phyloP scores from a whole-genome alignment of 2,329 filamentous ascomycete species.

The Fusarium xyrophilum region DNA sequence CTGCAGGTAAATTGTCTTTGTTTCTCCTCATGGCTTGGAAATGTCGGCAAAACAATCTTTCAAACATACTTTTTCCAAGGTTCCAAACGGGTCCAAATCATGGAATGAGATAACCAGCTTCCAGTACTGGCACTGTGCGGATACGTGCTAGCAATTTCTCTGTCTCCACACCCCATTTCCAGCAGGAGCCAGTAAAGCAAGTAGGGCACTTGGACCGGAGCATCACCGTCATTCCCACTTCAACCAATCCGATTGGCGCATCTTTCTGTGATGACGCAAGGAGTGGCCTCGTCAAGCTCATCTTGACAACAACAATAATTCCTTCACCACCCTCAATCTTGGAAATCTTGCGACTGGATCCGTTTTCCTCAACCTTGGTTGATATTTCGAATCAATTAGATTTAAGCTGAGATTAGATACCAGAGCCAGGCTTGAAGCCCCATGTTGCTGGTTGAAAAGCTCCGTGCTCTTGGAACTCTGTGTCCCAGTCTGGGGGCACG shows the following conservation, averaged over 20 bases:
- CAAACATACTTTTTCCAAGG: neutral
- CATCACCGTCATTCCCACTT: slow-evolving; percentile 38
- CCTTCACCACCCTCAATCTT: slow-evolving; percentile 22
- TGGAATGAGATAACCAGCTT: slow-evolving; percentile 1
- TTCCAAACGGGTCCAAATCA: slow-evolving; percentile 1
- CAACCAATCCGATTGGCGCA: slow-evolving; percentile 28
- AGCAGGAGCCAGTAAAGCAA: slow-evolving; percentile 22
- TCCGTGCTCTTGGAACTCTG: slow-evolving; percentile 15
- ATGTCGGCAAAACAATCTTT: slow-evolving; percentile 1
- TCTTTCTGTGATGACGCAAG: slow-evolving; percentile 40
- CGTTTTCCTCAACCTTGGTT: slow-evolving; percentile 15
- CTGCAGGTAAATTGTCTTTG: neutral
- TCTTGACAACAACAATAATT: slow-evolving; percentile 19
- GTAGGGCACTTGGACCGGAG: slow-evolving; percentile 15
- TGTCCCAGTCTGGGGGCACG: slow-evolving; percentile 2
- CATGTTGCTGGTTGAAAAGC: slow-evolving; percentile 24
- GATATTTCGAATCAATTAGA: neutral
- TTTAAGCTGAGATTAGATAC: neutral
- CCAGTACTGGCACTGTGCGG: slow-evolving; percentile 35
- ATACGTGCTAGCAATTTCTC: slow-evolving; percentile 10
- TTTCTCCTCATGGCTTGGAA: neutral
- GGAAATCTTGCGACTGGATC: slow-evolving; percentile 7
- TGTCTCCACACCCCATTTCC: slow-evolving; percentile 30
- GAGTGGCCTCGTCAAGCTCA: slow-evolving; percentile 27
- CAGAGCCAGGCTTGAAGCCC: slow-evolving; percentile 6